Conservation (phyloP, 805 yeast species). For the Nakazawaea holstii region DNA sequence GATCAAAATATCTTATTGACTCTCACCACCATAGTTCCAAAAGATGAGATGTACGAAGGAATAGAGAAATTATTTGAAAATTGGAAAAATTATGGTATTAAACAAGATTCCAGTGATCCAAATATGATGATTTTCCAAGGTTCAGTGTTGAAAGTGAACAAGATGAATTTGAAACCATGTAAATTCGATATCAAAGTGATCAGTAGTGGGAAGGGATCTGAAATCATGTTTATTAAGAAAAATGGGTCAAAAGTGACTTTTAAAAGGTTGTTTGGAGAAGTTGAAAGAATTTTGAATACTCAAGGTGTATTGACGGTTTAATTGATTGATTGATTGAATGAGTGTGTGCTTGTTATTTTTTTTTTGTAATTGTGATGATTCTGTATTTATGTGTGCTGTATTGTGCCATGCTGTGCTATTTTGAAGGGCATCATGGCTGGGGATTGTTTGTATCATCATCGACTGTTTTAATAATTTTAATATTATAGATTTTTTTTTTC, state of each 20-base stretch:
- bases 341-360: not conserved
- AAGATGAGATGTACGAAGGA: slow-evolving; percentile 59
- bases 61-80: slow-evolving; percentile 54
- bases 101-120: slow-evolving; percentile 43
- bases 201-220: slow-evolving; percentile 43
- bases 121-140: slow-evolving; percentile 48
- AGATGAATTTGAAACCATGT: slow-evolving; percentile 58
- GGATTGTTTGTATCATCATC: no score
- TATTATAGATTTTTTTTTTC: no score
- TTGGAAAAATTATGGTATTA: slow-evolving; percentile 70
- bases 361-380: not conserved
- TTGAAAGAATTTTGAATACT: slow-evolving; percentile 57
- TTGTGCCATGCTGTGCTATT: no score
- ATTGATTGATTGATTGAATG: not conserved
- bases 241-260: slow-evolving; percentile 65
- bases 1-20: slow-evolving; percentile 29
- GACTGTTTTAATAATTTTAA: no score
- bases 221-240: slow-evolving; percentile 52
- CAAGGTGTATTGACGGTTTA: slow-evolving; percentile 47
- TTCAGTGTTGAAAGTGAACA: slow-evolving; percentile 53
- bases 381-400: not conserved
- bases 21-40: slow-evolving; percentile 29
- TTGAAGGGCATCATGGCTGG: no score
- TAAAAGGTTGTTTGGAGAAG: slow-evolving; percentile 52
- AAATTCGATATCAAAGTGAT: slow-evolving; percentile 52